Percentiles rank a stretch among this genome's conserved stretches.
Conservation (phyloP, 225 moss, liverwort and hornwort species). For the Ulota crispa region DNA sequence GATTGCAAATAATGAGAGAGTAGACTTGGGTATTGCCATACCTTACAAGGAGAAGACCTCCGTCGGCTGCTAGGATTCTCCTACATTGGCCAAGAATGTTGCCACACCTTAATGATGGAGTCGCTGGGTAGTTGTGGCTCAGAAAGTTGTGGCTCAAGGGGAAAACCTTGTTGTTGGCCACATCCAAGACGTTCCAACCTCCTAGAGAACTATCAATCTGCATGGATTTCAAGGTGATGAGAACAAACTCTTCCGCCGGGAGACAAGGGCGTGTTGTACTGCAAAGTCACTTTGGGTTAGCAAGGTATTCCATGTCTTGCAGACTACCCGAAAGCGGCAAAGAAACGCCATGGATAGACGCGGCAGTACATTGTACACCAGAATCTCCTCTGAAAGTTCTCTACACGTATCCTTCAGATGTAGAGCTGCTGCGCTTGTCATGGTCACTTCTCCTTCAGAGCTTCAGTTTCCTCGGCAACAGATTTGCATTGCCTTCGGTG, state of each 20-base stretch:
- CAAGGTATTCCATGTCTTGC: no score
- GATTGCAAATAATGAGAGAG: no score
- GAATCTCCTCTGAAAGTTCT: no score
- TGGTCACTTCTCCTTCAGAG: no score
- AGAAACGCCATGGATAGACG: no score
- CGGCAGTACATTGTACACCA: no score
- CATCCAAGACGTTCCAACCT: neutral
- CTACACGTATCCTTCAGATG: no score
- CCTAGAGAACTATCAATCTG: rapidly evolving
- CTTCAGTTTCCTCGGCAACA: no score
- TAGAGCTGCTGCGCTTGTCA: no score
- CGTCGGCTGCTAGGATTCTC: neutral
- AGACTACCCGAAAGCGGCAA: no score
- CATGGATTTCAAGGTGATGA: neutral
- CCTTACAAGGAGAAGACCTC: neutral
- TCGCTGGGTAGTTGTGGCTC: no score
- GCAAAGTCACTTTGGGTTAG: neutral
- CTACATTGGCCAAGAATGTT: neutral
- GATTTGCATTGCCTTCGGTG: no score
- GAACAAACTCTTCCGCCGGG: neutral
- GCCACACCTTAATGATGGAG: neutral
- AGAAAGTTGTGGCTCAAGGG: neutral
- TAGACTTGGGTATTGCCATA: neutral
- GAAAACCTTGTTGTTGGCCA: neutral
- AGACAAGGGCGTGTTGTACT: neutral